phyloP scores from a whole-genome alignment of 2,329 filamentous ascomycete genomes.

The Verticillium alfalfae region DNA sequence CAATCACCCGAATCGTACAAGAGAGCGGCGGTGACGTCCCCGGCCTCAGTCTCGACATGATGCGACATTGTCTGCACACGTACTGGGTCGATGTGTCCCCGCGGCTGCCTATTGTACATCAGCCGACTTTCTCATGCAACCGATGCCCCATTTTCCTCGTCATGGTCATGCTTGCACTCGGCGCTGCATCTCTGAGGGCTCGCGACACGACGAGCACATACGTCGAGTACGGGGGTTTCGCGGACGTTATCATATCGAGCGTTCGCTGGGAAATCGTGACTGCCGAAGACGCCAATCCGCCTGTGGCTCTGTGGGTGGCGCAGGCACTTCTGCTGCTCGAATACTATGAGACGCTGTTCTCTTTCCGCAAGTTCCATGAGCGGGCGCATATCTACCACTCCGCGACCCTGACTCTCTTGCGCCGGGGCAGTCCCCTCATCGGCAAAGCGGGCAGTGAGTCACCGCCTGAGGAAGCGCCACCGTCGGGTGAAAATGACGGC shows the following conservation, averaged over 20 bases:
- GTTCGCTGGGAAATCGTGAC: slow-evolving; percentile 81
- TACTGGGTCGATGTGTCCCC: slow-evolving; percentile 86
- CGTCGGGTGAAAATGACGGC: slow-evolving; percentile 7
- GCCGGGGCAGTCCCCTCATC: slow-evolving; percentile 79
- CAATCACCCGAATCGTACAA: slow-evolving; percentile 23
- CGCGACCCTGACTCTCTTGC: slow-evolving; percentile 77
- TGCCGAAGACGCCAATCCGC: slow-evolving; percentile 74
- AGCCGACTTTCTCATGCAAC: slow-evolving; percentile 77
- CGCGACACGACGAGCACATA: slow-evolving; percentile 48
- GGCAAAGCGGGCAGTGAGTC: slow-evolving; percentile 75
- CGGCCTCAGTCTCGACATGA: slow-evolving; percentile 67
- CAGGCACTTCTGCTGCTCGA: slow-evolving; percentile 80
- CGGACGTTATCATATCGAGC: slow-evolving; percentile 60
- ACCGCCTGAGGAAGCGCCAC: slow-evolving; percentile 52
- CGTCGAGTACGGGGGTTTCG: slow-evolving; percentile 39
- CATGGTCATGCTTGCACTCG: slow-evolving; percentile 77
- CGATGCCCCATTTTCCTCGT: slow-evolving; percentile 73
- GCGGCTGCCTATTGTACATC: slow-evolving; percentile 81
- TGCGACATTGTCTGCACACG: slow-evolving; percentile 78
- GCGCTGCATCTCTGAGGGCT: slow-evolving; percentile 72
- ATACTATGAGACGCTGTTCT: slow-evolving; percentile 89
- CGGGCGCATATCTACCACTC: slow-evolving; percentile 86
- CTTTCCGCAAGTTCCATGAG: slow-evolving; percentile 76
- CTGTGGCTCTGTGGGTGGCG: slow-evolving; percentile 82
- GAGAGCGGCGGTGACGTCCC: slow-evolving; percentile 37